A percentile compares a stretch with the other conserved stretches of the same genome.
These are phyloP conservation scores for Trypanosoma lewisi DNA, from an alignment of 208 protist species.

Conservation along the genomic window DNA sequence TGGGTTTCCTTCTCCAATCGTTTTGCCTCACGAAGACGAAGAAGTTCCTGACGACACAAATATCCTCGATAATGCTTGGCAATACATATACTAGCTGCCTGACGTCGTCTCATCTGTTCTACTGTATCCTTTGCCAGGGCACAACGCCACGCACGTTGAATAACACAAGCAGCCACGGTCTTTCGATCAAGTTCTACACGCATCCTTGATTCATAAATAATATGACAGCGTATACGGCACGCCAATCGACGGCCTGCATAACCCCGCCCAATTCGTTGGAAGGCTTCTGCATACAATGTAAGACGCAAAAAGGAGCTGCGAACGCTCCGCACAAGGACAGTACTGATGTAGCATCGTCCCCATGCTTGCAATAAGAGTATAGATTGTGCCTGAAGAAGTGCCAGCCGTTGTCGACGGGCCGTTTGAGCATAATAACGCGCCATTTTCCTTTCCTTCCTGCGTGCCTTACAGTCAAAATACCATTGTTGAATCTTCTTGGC, in stretches of 20 bases:
- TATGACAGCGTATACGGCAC: conserved; percentile 8
- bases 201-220: conserved; percentile 28
- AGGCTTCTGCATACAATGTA: conserved; percentile 35
- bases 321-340: conserved; percentile 49
- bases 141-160: conserved; percentile 82
- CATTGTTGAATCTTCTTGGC: conserved; percentile 60
- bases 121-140: conserved; percentile 61
- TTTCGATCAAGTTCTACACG: conserved; percentile 30
- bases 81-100: conserved; percentile 46
- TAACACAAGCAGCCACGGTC: conserved; percentile 46
- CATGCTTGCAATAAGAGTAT: conserved; percentile 54
- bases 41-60: conserved; percentile 45
- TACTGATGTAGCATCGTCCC: conserved; percentile 36
- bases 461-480: conserved; percentile 42
- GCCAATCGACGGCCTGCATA: conserved; percentile 37
- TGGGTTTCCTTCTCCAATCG: conserved; percentile 24
- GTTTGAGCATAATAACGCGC: conserved; percentile 62
- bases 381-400: conserved; percentile 39
- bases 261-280: conserved; percentile 65
- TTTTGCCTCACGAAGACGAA: conserved; percentile 38
- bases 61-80: conserved; percentile 52
- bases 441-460: conserved; percentile 55
- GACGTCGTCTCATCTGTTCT: conserved; percentile 48
- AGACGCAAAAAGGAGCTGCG: conserved; percentile 38
- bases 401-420: conserved; percentile 43